Base-by-base conservation (phyloP, 768 basidiomycete genomes). In the Lactifluus subvellereus region DNA sequence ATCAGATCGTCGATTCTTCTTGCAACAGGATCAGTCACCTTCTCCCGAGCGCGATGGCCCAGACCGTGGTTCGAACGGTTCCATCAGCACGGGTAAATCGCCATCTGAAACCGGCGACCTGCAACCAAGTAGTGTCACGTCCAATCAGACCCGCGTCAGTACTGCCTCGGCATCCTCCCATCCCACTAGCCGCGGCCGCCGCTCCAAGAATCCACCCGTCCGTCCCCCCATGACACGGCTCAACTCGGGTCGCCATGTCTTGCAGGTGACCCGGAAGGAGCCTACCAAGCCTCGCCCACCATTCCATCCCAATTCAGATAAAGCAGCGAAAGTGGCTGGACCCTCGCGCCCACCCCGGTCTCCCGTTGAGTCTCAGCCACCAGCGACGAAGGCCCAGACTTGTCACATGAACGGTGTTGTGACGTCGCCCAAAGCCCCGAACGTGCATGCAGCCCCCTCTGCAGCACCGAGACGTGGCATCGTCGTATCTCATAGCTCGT, bases 401-500 rank as follows among this genome's bases (percentile, higher is more conserved):
- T 32, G 62, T 45, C 68, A 68, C 40, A 62, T 66, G 63, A 71
- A 69, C 57, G 64, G 65, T 8, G 48, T 62, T 4, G 54, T 38
- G 20, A 11, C 45, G 10, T 11, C 48, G 10, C 16, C 48, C 10
- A 22, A 48, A 3, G 53, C 8, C 10, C 10, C 53, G 9, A 20
- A 61, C 22, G 6, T 22, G 4, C 53, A 49, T 30, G n/a, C 60
- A 1, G 18, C 47, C 4, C 47, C 59, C 11, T 47, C 59, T 18
- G 54, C 43, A 4, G 58, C 54, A 20, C 65, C 66, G 16, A 65
- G 62, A 22, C 69, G 73, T 10, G 71, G 71, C 38, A 71, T 85
- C 47, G 79, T 85, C 51, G 70, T 85, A 16, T 75, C 76, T 0
- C 81, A 70, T 45, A 74, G 71, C 6, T 80, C 80, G 2, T 80